Conservation (phyloP, 306 rosid species). For the peach (Prunus persica) region Prunus_persica_NCBIv2 NC_034015.1:22161001-22161500, state of each 20-base stretch:
- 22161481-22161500: neutral
- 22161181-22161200: constrained; percentile 1
- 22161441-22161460: constrained; percentile 1
- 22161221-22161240: constrained; percentile 81
- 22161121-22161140: neutral
- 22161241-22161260: constrained; percentile 62
- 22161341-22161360: neutral
- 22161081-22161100: neutral
- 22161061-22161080: neutral
- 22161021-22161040: neutral
- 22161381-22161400: neutral
- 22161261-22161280: constrained; percentile 62
- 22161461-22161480: neutral
- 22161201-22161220: constrained; percentile 66
- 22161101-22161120: neutral
- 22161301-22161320: neutral
- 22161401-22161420: neutral
- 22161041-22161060: constrained; percentile 1
- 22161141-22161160: neutral
- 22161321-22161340: neutral
- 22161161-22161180: neutral
- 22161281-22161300: neutral
- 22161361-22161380: neutral
- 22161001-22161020: constrained; percentile 91
- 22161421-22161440: neutral